Percentiles rank a stretch among this genome's conserved stretches.
These are phyloP conservation scores for Solanum acaule DNA, from an alignment of 257 asterid species.

Conservation along the genomic window DNA sequence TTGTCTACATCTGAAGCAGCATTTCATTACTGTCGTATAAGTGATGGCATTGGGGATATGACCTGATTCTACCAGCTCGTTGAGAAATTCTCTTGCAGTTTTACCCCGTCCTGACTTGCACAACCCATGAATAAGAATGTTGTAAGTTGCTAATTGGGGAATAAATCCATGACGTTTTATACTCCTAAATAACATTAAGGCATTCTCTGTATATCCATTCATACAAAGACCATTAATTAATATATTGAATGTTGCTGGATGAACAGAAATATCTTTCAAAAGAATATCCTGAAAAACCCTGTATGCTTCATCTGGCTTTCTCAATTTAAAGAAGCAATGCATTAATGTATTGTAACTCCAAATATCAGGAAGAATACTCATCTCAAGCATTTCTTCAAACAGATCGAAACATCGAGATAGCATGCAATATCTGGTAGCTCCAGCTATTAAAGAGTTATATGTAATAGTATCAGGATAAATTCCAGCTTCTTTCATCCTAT, in stretches of 20 bases:
- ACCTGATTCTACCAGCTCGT: constrained; percentile 52
- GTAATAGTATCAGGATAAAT: too few relatives aligned
- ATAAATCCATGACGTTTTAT: constrained; percentile 39
- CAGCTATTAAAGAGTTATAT: too few relatives aligned
- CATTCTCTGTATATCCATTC: constrained; percentile 42
- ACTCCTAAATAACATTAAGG: constrained; percentile 53
- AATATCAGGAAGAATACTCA: constrained; percentile 53
- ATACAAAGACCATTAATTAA: constrained; percentile 74
- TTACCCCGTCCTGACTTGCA: constrained; percentile 48
- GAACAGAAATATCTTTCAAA: constrained; percentile 36
- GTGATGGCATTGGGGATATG: constrained; percentile 69
- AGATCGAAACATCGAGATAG: too few relatives aligned
- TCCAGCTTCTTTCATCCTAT: too few relatives aligned
- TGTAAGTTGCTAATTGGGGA: constrained; percentile 65
- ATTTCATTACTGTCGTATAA: constrained; percentile 69
- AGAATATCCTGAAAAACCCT: constrained; percentile 48
- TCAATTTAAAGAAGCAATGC: constrained; percentile 58
- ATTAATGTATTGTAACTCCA: constrained; percentile 87
- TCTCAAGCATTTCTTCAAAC: too few relatives aligned
- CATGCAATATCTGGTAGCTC: too few relatives aligned
- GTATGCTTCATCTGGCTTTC: constrained; percentile 65
- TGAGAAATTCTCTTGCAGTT: constrained; percentile 36
- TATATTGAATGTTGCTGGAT: constrained; percentile 50
- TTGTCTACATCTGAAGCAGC: constrained; percentile 42
- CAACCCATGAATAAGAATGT: constrained; percentile 60